Evolutionary conservation across 352 stramenopile genomes (phyloP).

Genomic region (Phytophthora citricola): DNA sequence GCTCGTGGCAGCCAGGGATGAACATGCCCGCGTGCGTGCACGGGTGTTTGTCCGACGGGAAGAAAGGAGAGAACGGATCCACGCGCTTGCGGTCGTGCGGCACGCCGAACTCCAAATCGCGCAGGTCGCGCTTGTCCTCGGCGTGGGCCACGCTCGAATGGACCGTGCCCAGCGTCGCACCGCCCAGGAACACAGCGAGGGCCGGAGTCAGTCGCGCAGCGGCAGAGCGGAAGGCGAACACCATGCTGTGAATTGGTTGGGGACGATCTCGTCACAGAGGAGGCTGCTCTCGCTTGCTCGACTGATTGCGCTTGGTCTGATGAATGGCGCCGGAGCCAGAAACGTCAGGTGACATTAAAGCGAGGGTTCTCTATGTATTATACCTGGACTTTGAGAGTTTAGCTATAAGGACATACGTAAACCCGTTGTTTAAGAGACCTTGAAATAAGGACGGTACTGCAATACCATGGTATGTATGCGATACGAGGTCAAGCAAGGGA

Average conservation of each 20-base stretch:
- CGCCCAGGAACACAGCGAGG: conserved; percentile 63
- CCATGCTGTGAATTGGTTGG: conserved; percentile 43
- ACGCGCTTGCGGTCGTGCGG: conserved; percentile 89
- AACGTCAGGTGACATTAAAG: not conserved
- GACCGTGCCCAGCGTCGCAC: conserved; percentile 48
- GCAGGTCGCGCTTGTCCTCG: conserved; percentile 81
- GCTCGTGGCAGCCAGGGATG: conserved; percentile 92
- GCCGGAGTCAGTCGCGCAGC: conserved; percentile 49
- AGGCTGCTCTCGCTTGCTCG: conserved; percentile 10
- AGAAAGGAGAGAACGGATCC: conserved; percentile 90
- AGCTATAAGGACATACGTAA: not conserved
- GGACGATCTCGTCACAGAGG: not conserved
- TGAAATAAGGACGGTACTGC: conserved; percentile 1
- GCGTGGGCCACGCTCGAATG: conserved; percentile 44
- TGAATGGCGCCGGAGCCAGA: conserved; percentile 15
- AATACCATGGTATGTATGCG: not conserved
- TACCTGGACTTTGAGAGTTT: not conserved
- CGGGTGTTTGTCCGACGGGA: conserved; percentile 90
- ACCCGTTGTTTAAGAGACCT: not conserved
- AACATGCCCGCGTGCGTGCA: conserved; percentile 93
- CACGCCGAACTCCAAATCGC: conserved; percentile 88
- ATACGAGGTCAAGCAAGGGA: not conserved
- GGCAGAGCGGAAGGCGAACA: conserved; percentile 64
- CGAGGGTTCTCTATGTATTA: not conserved
- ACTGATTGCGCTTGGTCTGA: conserved; percentile 16